These are phyloP conservation scores for Akanthomyces muscarius DNA, from an alignment of 2,329 filamentous ascomycete genomes.

Conservation along the genomic window DNA sequence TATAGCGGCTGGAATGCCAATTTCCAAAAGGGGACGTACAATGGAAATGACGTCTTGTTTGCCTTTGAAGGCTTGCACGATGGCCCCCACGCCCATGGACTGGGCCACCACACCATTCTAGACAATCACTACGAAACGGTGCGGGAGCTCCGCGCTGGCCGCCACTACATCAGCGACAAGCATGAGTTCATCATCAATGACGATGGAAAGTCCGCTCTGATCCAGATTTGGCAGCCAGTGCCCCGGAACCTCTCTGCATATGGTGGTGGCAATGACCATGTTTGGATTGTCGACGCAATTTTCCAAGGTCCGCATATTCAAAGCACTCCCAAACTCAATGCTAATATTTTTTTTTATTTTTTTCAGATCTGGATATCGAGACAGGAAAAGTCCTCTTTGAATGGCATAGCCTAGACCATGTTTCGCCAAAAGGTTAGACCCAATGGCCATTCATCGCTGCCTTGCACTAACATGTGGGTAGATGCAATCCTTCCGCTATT, in stretches of 20 bases:
- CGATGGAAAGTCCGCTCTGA: slow-evolving; percentile 48
- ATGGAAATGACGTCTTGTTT: slow-evolving; percentile 49
- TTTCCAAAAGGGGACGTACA: slow-evolving; percentile 48
- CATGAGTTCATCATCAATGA: slow-evolving; percentile 54
- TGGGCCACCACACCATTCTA: slow-evolving; percentile 51
- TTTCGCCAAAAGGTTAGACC: slow-evolving; percentile 23
- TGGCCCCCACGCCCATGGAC: slow-evolving; percentile 47
- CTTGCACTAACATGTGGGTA: too few species aligned
- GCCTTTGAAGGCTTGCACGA: slow-evolving; percentile 52
- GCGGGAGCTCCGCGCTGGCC: slow-evolving; percentile 47
- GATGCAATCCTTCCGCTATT: too few species aligned
- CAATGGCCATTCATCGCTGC: too few species aligned
- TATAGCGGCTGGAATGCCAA: slow-evolving; percentile 51
- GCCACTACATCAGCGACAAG: slow-evolving; percentile 47
- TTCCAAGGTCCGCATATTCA: slow-evolving; percentile 45
- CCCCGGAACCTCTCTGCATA: slow-evolving; percentile 41
- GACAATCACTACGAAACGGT: slow-evolving; percentile 53
- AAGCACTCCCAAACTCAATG: not conserved
- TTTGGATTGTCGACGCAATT: slow-evolving; percentile 53
- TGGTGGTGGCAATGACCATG: slow-evolving; percentile 44
- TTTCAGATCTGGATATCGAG: slow-evolving; percentile 45
- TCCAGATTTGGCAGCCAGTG: slow-evolving; percentile 51
- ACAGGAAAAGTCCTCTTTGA: slow-evolving; percentile 49
- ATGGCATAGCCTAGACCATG: slow-evolving; percentile 33
- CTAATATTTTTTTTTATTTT: not conserved